Base-by-base conservation (phyloP, 2,329 filamentous ascomycete species). In the Fusarium foetens region DNA sequence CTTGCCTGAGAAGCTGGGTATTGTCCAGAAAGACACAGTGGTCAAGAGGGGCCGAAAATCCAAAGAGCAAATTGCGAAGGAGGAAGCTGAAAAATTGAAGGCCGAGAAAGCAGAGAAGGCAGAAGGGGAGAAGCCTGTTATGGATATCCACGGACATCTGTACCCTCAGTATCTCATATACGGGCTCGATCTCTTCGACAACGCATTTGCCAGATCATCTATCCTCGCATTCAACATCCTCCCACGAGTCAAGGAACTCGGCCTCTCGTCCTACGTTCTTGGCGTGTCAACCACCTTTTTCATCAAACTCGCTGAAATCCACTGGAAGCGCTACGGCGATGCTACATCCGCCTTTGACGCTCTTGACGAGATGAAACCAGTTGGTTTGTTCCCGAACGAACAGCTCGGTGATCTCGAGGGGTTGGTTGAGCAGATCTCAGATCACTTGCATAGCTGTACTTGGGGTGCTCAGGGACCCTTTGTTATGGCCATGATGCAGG, bases 281-380 rank as follows among this genome's bases (percentile, higher is more conserved):
- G 93, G 92, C 52, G 91, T 89, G 10, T 90, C 90, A 23, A 92
- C 92, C 0, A 83, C 87, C 0, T 88, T 95, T 45, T 95, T 93
- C 83, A 91, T 92, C 77, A 85, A 89, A 53, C 85, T 94, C 38
- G 84, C 93, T 29, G 80, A 84, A 19, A 86, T 91, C 27, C 84
- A 89, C 61, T 93, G 91, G 89, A 80, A 82, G 38, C 87, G 88
- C 16, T 88, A 89, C 70, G 86, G 88, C 27, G 89, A 93, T 75
- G 83, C 89, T 5, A 71, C 77, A 7, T 84, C 84, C 2, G 87
- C 92, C 29, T 80, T 90, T 54, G 82, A 85, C 8, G 78, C 92
- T 4, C 81, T 93, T 9, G 83, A 86, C 45, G 91, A 93, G 81
- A 93, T 94, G 91, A 86, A 87, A 43, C 83, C 86, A 38, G 86